phyloP scores from a whole-genome alignment of 495 filamentous ascomycete genomes.

The Daldinia childiae region DNA sequence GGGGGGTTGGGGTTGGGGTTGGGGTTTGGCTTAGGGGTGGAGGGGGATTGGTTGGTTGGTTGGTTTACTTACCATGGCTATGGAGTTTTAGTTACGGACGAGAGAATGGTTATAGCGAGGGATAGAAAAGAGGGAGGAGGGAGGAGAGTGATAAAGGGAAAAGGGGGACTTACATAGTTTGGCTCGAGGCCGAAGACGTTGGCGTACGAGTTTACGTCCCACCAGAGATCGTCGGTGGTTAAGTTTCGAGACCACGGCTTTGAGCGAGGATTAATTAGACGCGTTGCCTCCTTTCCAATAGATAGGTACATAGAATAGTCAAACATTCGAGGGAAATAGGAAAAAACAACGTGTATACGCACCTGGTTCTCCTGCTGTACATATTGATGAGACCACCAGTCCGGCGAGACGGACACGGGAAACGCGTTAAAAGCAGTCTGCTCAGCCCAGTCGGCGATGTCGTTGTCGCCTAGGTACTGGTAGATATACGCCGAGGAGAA shows the following conservation, averaged over 20 bases:
- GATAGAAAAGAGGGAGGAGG: not conserved
- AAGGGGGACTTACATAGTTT: slow-evolving; percentile 34
- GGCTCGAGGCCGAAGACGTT: slow-evolving; percentile 58
- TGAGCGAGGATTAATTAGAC: not conserved
- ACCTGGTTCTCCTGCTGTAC: slow-evolving; percentile 65
- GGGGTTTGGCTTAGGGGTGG: too few relatives aligned
- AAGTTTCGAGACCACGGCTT: slow-evolving; percentile 54
- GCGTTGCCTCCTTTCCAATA: too few relatives aligned
- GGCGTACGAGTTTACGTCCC: slow-evolving; percentile 53
- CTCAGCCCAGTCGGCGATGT: slow-evolving; percentile 67
- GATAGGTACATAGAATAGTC: too few relatives aligned
- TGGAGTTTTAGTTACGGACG: not conserved
- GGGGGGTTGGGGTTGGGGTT: slow-evolving; percentile 51
- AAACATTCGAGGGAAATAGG: too few relatives aligned
- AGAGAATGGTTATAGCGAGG: not conserved
- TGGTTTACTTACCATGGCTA: not conserved
- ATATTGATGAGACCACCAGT: slow-evolving; percentile 72
- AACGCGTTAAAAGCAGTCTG: slow-evolving; percentile 68
- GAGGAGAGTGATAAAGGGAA: not conserved
- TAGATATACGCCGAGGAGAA: slow-evolving; percentile 50
- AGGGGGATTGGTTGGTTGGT: not conserved
- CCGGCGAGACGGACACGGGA: slow-evolving; percentile 62
- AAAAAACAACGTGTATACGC: not conserved
- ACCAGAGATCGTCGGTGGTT: slow-evolving; percentile 54
- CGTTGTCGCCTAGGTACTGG: slow-evolving; percentile 55